Conservation (phyloP, 306 rosid species). For the Sesbania bispinosa region DNA sequence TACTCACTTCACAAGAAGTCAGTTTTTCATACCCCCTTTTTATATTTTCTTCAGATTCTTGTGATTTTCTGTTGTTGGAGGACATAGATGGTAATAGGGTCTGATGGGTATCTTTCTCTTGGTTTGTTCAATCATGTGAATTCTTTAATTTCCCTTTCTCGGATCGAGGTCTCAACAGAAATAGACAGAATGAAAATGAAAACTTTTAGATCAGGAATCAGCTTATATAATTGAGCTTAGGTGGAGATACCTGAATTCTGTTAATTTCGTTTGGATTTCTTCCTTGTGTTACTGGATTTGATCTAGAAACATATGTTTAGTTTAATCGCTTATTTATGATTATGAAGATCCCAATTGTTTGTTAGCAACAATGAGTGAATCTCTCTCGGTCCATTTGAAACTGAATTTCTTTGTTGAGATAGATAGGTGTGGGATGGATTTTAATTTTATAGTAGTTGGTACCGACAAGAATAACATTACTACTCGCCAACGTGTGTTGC, state of each 20-base stretch:
- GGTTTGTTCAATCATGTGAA: constrained; percentile 9
- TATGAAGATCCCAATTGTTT: not conserved
- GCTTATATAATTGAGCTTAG: constrained; percentile 14
- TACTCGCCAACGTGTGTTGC: not conserved
- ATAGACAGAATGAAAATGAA: not conserved
- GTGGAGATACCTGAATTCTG: constrained; percentile 17
- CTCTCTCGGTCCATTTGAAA: not conserved
- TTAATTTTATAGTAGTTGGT: constrained; percentile 2
- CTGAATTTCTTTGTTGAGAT: constrained; percentile 14
- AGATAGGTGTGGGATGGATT: not conserved
- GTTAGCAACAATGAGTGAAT: not conserved
- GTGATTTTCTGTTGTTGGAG: constrained; percentile 1
- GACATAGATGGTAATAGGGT: not conserved
- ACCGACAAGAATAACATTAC: not conserved
- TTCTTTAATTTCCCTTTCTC: constrained; percentile 14
- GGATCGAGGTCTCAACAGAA: constrained; percentile 15
- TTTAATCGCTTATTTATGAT: not conserved
- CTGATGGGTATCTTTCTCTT: not conserved
- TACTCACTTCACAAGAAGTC: constrained; percentile 54
- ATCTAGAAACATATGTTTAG: not conserved
- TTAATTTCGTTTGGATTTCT: constrained; percentile 14
- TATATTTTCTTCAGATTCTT: too few relatives aligned
- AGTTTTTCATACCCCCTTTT: constrained; percentile 34
- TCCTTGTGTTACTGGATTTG: not conserved
- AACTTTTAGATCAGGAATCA: not conserved